These are phyloP conservation scores for Barbatosphaeria neglecta DNA, from an alignment of 495 filamentous ascomycete species.

Conservation along the genomic window DNA sequence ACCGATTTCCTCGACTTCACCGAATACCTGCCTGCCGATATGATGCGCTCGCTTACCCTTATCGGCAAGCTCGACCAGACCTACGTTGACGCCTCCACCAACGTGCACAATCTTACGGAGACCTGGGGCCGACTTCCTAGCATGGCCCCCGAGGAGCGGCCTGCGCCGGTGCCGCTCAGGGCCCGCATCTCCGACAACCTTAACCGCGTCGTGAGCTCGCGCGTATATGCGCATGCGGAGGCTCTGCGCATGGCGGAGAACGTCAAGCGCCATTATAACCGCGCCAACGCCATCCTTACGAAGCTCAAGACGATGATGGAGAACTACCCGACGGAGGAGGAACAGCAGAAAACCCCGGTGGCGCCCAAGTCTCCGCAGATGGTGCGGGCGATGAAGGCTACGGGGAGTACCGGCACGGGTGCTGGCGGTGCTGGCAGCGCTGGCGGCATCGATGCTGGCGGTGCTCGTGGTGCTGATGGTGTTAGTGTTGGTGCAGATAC, in stretches of 20 bases:
- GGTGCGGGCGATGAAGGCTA: conserved; percentile 50
- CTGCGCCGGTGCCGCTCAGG: conserved; percentile 46
- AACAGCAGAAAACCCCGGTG: conserved; percentile 45
- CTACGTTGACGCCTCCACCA: conserved; percentile 51
- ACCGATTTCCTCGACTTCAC: conserved; percentile 95
- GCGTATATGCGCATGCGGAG: conserved; percentile 71
- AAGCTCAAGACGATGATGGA: conserved; percentile 69
- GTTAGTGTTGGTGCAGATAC: too few relatives aligned
- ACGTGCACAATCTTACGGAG: conserved; percentile 61
- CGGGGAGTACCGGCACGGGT: too few relatives aligned
- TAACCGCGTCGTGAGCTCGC: conserved; percentile 60
- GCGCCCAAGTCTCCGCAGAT: conserved; percentile 41
- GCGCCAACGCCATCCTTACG: conserved; percentile 61
- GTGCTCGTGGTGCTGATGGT: too few relatives aligned
- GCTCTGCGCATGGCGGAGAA: conserved; percentile 67
- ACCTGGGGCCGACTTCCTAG: conserved; percentile 61
- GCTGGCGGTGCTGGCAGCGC: too few relatives aligned
- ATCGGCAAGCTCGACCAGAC: conserved; percentile 71
- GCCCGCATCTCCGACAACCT: conserved; percentile 64
- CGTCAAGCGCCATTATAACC: conserved; percentile 64
- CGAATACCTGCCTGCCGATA: conserved; percentile 89
- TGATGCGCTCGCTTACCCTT: conserved; percentile 78
- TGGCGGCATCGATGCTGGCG: too few relatives aligned
- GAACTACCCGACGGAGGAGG: conserved; percentile 34
- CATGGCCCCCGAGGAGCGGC: conserved; percentile 37